Evolutionary conservation across 768 basidiomycete species (phyloP).

Genomic region (Tephrocybe sp.): DNA sequence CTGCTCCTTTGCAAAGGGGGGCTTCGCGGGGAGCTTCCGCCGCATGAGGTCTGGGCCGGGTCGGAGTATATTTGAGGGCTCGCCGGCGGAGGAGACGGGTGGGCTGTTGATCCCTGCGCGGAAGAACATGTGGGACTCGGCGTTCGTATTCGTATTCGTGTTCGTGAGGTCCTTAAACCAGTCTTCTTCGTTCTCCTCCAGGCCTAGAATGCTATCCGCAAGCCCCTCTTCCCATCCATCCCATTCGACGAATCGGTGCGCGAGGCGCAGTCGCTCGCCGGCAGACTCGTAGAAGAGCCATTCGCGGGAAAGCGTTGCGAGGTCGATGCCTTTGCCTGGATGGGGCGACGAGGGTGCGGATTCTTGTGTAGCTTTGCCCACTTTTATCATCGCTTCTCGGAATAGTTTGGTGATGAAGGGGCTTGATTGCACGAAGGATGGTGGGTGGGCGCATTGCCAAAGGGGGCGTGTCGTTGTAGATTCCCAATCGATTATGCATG

Average conservation of each 20-base stretch:
- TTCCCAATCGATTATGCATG: constrained; percentile 89
- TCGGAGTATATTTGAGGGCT: constrained; percentile 9
- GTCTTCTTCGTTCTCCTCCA: constrained; percentile 66
- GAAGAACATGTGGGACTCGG: too few species aligned
- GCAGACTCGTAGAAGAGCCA: constrained; percentile 74
- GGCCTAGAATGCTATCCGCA: constrained; percentile 69
- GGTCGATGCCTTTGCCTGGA: constrained; percentile 23
- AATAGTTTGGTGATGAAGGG: constrained; percentile 72
- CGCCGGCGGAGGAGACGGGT: constrained; percentile 10
- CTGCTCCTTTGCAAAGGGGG: constrained; percentile 56
- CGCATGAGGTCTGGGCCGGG: constrained; percentile 21
- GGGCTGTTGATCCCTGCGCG: constrained; percentile 20
- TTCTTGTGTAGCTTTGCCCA: constrained; percentile 25
- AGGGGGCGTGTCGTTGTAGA: constrained; percentile 85
- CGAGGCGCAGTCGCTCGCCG: constrained; percentile 66
- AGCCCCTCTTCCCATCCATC: constrained; percentile 91
- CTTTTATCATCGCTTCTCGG: constrained; percentile 55
- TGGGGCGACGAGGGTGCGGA: constrained; percentile 22
- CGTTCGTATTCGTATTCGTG: too few species aligned
- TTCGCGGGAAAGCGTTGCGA: constrained; percentile 51
- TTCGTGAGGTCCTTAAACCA: constrained; percentile 57
- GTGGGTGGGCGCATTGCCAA: constrained; percentile 83
- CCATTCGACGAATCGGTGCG: constrained; percentile 83
- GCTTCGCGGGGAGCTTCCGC: constrained; percentile 38
- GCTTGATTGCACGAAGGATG: constrained; percentile 75